These are phyloP conservation scores for Calendula officinalis DNA, from an alignment of 129 eudicot genomes.

Conservation along the genomic window DNA sequence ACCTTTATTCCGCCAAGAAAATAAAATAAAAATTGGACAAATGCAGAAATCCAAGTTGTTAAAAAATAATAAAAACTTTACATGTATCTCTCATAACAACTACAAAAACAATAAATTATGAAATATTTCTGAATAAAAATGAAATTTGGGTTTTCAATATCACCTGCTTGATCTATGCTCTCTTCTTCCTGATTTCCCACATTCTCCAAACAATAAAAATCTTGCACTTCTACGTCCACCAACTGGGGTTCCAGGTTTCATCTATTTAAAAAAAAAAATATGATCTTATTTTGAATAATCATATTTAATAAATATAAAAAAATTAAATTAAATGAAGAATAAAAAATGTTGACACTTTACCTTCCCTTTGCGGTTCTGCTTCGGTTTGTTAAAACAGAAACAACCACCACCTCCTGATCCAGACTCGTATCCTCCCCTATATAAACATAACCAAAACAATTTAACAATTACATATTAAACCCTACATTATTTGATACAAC, in stretches of 20 bases:
- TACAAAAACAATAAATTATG: conserved; percentile 21
- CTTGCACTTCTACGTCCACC: conserved; percentile 53
- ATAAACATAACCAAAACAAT: conserved; percentile 6
- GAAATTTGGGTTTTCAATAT: conserved; percentile 22
- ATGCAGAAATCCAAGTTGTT: conserved; percentile 32
- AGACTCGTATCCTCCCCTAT: conserved; percentile 83
- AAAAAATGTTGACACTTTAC: conserved; percentile 23
- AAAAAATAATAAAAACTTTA: conserved; percentile 21
- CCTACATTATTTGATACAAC: too few relatives aligned
- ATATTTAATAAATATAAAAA: background rate
- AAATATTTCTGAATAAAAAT: conserved; percentile 12
- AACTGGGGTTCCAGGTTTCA: conserved; percentile 54
- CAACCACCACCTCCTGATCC: conserved; percentile 77
- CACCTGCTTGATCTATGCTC: conserved; percentile 52
- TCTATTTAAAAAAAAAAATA: conserved; percentile 29
- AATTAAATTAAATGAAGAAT: background rate
- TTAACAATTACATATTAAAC: background rate
- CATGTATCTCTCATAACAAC: conserved; percentile 23
- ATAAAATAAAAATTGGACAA: conserved; percentile 26
- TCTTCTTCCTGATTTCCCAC: conserved; percentile 56
- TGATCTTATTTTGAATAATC: background rate
- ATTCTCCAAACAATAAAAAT: conserved; percentile 68
- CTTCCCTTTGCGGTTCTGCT: conserved; percentile 58
- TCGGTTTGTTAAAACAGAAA: conserved; percentile 62
- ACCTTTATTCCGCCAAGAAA: conserved; percentile 36